Base-by-base conservation (phyloP, 2,329 filamentous ascomycete species). In the Fusarium sp. region DNA sequence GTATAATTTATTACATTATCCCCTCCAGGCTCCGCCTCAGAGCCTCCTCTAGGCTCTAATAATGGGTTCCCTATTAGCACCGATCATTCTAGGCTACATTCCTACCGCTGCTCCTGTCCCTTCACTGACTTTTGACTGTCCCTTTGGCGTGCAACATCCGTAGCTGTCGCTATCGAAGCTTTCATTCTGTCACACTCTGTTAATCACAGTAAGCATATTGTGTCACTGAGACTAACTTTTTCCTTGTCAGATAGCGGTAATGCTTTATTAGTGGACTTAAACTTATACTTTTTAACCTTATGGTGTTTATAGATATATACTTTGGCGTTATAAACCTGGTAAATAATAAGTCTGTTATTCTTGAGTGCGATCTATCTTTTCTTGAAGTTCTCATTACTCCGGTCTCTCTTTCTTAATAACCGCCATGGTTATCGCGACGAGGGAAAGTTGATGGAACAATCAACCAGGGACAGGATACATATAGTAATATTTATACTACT, bases 371-470 rank as follows among this genome's bases (percentile, higher is more conserved):
- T 11, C 50, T 6, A 54, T 54, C 28, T 54, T 1, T 54, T 54
- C 24, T 28, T 54, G 4, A 53, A 38, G 24, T 54, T 54, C 31
- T 54, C 18, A 54, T 18, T 54, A 54, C 50, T 54, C 20, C 35
- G 18, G 3, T 54, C 24, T 54, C 50, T 39, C 26, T n/a, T 54
- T 45, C 44, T 30, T 4, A 30, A 15, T 4, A 0, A 28, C 26
- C 3, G 7, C 26, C 5, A 45, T 45, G 10, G 5, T 45, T 1
- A 28, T 28, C 1, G 5, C 12, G 16, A 6, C n/a, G n/a, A n/a
- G n/a, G n/a, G n/a, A n/a, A n/a, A n/a, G n/a, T n/a, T n/a, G n/a
- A n/a, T n/a, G n/a, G n/a, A n/a, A n/a, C n/a, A n/a, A n/a, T n/a
- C n/a, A n/a, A n/a, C n/a, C n/a, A n/a, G n/a, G n/a, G n/a, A n/a